phyloP scores from a whole-genome alignment of 1,139 yeast species.

The Candida albicans region DNA sequence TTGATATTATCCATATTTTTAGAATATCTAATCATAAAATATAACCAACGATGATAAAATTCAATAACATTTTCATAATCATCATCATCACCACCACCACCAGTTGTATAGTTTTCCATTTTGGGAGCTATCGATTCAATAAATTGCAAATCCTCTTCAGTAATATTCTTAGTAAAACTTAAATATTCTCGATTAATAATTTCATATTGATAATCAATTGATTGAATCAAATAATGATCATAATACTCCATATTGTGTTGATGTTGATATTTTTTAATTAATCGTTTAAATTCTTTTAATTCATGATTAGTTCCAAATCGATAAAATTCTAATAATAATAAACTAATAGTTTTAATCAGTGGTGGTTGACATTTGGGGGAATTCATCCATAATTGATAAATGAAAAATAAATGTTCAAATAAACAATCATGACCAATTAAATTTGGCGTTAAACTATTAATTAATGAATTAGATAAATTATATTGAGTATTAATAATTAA shows the following conservation, averaged over 20 bases:
- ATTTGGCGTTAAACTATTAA: conserved; percentile 29
- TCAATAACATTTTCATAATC: conserved; percentile 9
- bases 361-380: conserved; percentile 25
- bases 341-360: conserved; percentile 27
- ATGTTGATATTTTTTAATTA: conserved; percentile 19
- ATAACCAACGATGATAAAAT: conserved; percentile 16
- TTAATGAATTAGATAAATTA: conserved; percentile 23
- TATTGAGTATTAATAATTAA: conserved; percentile 12
- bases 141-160: conserved; percentile 23
- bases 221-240: conserved; percentile 24
- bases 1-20: conserved; percentile 26
- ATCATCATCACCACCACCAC: not conserved
- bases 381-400: conserved; percentile 31
- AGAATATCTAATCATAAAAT: conserved; percentile 17
- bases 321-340: conserved; percentile 30
- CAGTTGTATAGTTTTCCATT: too few species aligned
- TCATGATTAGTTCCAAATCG: conserved; percentile 33
- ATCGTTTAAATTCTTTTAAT: conserved; percentile 21
- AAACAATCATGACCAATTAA: conserved; percentile 31
- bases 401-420: conserved; percentile 31
- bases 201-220: conserved; percentile 24
- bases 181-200: conserved; percentile 30
- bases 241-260: conserved; percentile 4
- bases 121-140: conserved; percentile 11
- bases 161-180: conserved; percentile 25